phyloP scores from a whole-genome alignment of 306 rosid species.

The Prunus davidiana region DNA sequence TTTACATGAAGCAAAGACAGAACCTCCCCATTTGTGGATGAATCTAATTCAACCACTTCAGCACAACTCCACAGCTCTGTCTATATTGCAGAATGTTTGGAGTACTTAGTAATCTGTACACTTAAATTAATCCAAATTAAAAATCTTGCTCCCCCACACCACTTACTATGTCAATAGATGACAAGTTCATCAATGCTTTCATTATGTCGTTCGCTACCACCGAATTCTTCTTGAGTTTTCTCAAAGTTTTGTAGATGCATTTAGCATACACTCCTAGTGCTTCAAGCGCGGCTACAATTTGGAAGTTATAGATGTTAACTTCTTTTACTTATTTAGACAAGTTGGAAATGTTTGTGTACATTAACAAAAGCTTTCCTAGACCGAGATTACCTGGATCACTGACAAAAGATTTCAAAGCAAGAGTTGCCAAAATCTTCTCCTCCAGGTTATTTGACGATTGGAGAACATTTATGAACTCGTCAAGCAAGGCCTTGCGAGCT shows the following conservation, averaged over 20 bases:
- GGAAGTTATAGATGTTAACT: constrained; percentile 16
- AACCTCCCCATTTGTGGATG: constrained; percentile 71
- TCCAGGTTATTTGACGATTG: constrained; percentile 74
- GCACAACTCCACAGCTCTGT: constrained; percentile 79
- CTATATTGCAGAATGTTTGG: constrained; percentile 32
- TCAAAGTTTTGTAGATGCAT: constrained; percentile 65
- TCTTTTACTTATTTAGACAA: not conserved
- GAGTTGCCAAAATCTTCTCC: constrained; percentile 73
- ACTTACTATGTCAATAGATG: constrained; percentile 82
- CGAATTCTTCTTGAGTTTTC: constrained; percentile 68
- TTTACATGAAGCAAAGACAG: constrained; percentile 62
- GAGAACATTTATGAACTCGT: constrained; percentile 58
- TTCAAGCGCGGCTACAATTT: constrained; percentile 61
- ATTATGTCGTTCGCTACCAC: constrained; percentile 54
- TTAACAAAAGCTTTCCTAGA: not conserved
- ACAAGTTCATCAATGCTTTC: constrained; percentile 68
- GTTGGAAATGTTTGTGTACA: not conserved
- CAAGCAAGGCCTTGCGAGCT: constrained; percentile 78
- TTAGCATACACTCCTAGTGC: constrained; percentile 67
- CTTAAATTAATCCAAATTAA: not conserved
- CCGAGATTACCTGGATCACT: constrained; percentile 56
- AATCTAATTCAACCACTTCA: constrained; percentile 70
- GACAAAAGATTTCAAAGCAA: constrained; percentile 69
- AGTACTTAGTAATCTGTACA: constrained; percentile 19
- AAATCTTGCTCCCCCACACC: not conserved